Evolutionary conservation across 1,139 yeast genomes (phyloP).

Genomic region (Pichia sp.): DNA sequence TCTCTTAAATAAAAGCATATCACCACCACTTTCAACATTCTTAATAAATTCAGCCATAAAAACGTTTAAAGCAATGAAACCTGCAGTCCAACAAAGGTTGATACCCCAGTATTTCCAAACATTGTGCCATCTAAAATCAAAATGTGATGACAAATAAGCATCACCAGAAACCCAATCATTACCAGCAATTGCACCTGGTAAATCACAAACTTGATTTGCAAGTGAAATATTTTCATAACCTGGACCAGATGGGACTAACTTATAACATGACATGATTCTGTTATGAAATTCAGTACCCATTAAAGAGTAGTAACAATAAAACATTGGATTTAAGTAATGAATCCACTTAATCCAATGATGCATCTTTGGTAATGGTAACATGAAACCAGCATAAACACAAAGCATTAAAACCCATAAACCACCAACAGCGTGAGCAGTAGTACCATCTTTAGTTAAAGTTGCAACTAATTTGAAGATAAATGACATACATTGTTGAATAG

Average conservation of each 20-base stretch:
- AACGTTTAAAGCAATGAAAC: conserved; percentile 28
- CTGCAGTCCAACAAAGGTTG: conserved; percentile 39
- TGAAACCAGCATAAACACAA: conserved; percentile 45
- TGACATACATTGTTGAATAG: conserved; percentile 35
- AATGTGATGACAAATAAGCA: conserved; percentile 33
- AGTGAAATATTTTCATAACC: conserved; percentile 35
- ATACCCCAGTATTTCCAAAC: conserved; percentile 50
- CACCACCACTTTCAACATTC: conserved; percentile 14
- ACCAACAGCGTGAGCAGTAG: conserved; percentile 45
- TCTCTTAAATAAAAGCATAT: conserved; percentile 12
- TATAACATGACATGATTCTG: conserved; percentile 43
- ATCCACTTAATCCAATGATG: conserved; percentile 62
- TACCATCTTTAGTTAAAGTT: conserved; percentile 42
- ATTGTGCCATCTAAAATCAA: conserved; percentile 34
- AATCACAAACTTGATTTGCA: conserved; percentile 43
- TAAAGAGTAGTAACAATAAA: conserved; percentile 51
- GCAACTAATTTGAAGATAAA: conserved; percentile 59
- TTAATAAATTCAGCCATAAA: conserved; percentile 35
- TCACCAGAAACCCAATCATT: conserved; percentile 38
- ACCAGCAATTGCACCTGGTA: conserved; percentile 45
- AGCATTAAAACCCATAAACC: conserved; percentile 43
- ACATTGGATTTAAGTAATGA: conserved; percentile 47
- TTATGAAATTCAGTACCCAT: conserved; percentile 50
- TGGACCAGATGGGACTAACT: conserved; percentile 45
- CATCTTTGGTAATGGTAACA: conserved; percentile 52